A percentile compares a stretch with the other conserved stretches of the same genome.
Conservation (phyloP, 805 yeast species). For the Candida palmyrensis region DNA sequence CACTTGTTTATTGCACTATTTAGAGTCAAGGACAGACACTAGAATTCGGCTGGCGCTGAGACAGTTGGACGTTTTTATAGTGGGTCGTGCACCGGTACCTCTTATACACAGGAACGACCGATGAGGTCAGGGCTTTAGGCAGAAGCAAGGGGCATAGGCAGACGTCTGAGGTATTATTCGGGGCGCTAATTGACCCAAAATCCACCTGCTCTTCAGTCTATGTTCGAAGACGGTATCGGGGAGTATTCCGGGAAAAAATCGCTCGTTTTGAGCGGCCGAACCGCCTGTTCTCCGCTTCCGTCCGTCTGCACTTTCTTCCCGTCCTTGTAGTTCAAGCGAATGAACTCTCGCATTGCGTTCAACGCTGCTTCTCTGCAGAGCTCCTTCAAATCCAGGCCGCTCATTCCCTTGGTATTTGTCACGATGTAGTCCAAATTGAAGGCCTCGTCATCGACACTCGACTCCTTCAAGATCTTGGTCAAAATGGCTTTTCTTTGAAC, state of each 20-base stretch:
- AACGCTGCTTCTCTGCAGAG: slow-evolving; percentile 91
- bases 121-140: too few relatives aligned
- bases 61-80: too few relatives aligned
- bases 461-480: slow-evolving; percentile 59
- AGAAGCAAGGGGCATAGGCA: too few relatives aligned
- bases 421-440: slow-evolving; percentile 64
- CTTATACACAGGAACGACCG: too few relatives aligned
- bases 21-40: too few relatives aligned
- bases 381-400: slow-evolving; percentile 92
- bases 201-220: slow-evolving; percentile 11
- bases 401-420: slow-evolving; percentile 53
- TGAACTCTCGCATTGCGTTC: slow-evolving; percentile 81
- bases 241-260: slow-evolving; percentile 46
- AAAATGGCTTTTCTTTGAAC: slow-evolving; percentile 69
- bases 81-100: too few relatives aligned
- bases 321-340: slow-evolving; percentile 49
- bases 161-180: too few relatives aligned
- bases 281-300: slow-evolving; percentile 27
- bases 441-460: slow-evolving; percentile 47
- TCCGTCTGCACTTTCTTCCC: slow-evolving; percentile 21
- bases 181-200: too few relatives aligned
- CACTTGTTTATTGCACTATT: too few relatives aligned
- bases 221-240: slow-evolving; percentile 12
- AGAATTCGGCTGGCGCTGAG: too few relatives aligned
- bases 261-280: slow-evolving; percentile 58